Base-by-base conservation (phyloP, 352 stramenopile species). In the Phytophthora meadii region DNA sequence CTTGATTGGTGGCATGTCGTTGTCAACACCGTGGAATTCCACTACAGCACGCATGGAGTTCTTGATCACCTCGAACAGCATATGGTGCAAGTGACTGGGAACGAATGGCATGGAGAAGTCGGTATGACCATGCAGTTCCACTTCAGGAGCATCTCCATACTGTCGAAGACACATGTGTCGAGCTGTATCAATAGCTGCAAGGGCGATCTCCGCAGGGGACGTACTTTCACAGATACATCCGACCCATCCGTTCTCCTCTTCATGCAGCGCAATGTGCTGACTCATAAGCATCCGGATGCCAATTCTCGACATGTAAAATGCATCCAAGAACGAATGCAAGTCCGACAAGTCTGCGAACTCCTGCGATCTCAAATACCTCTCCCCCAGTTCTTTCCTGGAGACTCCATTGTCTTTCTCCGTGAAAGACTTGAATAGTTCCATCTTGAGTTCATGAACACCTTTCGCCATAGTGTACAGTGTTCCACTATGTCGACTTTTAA, bases 281-380 rank as follows among this genome's bases (percentile, higher is more conserved):
- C 97, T 98, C 84, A 99, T 99, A 61, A 99, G 88, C 69, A 99
- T 99, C 5, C 98, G 97, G 68, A 99, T 99, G 41, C 98, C 98
- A 65, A 99, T 99, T 32, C 98, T 85, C 19, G 89, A 98, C 81
- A 99, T 98, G 76, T 99, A 99, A 76, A 99, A 99, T 10, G 93
- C 86, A 77, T 99, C 98, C 55, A 99, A 79, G 74, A 99, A 99
- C 17, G 93, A 93, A 65, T 99, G 98, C 45, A 99, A 91, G 62
- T 98, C 90, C 37, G 91, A 86, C 63, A 99, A 84, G 42, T 99
- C 88, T 3, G 88, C 84, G 55, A 96, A 94, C 64, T 93, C 84
- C 44, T 92, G 77, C 24, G 86, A 94, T 54, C 79, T 62, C 24
- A 94, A 55, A 70, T 92, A 94, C 14, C 84, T 68, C 50, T 92